Conservation (phyloP, 352 stramenopile genomes). For the Globisporangium perplexum region DNA sequence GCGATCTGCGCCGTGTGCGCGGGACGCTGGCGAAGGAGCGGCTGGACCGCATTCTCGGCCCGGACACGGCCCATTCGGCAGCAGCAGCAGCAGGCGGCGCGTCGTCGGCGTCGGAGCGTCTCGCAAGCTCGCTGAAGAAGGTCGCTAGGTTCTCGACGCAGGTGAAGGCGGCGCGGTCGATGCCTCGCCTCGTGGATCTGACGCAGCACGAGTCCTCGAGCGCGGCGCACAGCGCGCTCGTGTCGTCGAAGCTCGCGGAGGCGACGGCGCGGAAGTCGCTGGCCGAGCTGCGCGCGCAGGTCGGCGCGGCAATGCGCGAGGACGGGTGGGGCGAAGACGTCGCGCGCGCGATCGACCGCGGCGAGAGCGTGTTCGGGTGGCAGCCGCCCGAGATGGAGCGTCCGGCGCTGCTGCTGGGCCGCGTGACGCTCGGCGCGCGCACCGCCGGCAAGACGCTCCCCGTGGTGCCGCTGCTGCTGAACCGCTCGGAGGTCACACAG, state of each 20-base stretch:
- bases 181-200: constrained; percentile 64
- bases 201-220: constrained; percentile 13
- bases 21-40: constrained; percentile 53
- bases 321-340: constrained; percentile 57
- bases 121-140: constrained; percentile 36
- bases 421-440: constrained; percentile 36
- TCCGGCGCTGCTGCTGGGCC: constrained; percentile 47
- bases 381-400: constrained; percentile 67
- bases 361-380: constrained; percentile 74
- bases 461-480: constrained; percentile 36
- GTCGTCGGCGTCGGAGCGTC: constrained; percentile 14
- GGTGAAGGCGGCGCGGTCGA: constrained; percentile 56
- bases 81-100: too few species aligned
- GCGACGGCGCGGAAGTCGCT: constrained; percentile 36
- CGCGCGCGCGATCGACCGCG: constrained; percentile 46
- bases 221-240: constrained; percentile 34
- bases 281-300: constrained; percentile 30
- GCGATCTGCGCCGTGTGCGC: constrained; percentile 42
- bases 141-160: constrained; percentile 39
- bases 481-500: constrained; percentile 37
- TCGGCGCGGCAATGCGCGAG: constrained; percentile 32
- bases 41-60: constrained; percentile 41
- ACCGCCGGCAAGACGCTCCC: neutral
- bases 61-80: too few species aligned
- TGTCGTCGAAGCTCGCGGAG: constrained; percentile 43